Evolutionary conservation across 768 basidiomycete species (phyloP), one percentile per base, ranked within the genome.

Genomic region (Coprinellus micaceus): DNA sequence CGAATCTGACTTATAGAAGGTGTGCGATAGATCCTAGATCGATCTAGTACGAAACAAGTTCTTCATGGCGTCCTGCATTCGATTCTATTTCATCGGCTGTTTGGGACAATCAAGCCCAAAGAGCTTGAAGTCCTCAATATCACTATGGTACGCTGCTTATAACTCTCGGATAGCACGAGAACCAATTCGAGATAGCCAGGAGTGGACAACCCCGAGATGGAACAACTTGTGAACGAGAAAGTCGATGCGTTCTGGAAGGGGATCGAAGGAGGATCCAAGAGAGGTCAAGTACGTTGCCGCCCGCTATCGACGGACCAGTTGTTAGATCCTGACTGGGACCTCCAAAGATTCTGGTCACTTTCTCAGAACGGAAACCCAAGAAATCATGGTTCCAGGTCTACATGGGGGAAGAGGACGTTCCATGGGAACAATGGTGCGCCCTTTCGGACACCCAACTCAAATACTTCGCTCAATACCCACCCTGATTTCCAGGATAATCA

Each of bases 381-480:
- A 92, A 89, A 69, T 80, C 82, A 15, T 91, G 90, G 90, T 89
- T 91, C 62, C 79, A 79, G 51, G 81, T 82, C 11, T 84, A 84
- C 39, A 76, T 79, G 61, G 85, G 80, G 1, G 88, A 93, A 71
- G 91, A 93, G 66, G 89, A 92, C 24, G 82, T 91, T 13, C 83
- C 89, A 52, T 93, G 91, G 91, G 91, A 93, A 67, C 84, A 89
- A 70, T 93, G 91, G 91, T 89, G 12, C 5, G 74, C 53, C 13
- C 21, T 29, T 55, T 12, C n/a, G n/a, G n/a, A 11, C 17, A 28
- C 47, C 24, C 46, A 9, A 41, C 54, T 24, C 33, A 15, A 22
- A n/a, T 2, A 24, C 3, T 9, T 52, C 28, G 45, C 47, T 39
- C 52, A 10, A 25, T 12, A 41, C 17, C 40, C 57, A 51, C 39